phyloP scores from a whole-genome alignment of 106 monocot species.

The Acorus gramineus region DNA sequence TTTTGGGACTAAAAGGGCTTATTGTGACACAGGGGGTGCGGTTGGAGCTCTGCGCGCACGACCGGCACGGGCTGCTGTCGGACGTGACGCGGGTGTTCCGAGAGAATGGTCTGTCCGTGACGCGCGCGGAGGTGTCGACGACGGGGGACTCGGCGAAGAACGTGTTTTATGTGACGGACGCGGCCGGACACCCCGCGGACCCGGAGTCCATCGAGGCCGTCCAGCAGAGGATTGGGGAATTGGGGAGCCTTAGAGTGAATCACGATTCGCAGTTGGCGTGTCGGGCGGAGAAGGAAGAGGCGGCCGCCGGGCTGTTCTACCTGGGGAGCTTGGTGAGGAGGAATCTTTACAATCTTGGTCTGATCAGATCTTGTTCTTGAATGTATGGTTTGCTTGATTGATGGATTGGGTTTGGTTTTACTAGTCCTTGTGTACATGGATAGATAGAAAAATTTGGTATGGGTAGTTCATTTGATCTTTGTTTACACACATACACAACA shows the following conservation, averaged over 20 bases:
- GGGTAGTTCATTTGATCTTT: too few relatives aligned
- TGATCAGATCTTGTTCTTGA: constrained; percentile 32
- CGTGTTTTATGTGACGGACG: constrained; percentile 53
- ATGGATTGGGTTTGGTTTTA: too few relatives aligned
- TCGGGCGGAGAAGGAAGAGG: background rate
- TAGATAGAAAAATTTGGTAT: too few relatives aligned
- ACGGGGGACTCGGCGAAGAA: constrained; percentile 32
- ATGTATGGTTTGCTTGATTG: too few relatives aligned
- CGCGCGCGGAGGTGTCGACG: constrained; percentile 47
- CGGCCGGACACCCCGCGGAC: constrained; percentile 20
- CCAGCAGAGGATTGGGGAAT: constrained; percentile 14
- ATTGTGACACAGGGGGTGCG: constrained; percentile 20
- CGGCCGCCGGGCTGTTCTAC: constrained; percentile 19
- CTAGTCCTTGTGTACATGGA: too few relatives aligned
- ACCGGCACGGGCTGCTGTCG: constrained; percentile 26
- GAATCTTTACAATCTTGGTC: constrained; percentile 41
- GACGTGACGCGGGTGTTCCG: constrained; percentile 46
- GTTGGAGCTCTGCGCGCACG: constrained; percentile 31
- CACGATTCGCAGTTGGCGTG: constrained; percentile 12
- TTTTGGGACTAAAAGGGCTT: too few relatives aligned
- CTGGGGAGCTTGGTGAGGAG: constrained; percentile 34
- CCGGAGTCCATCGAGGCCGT: constrained; percentile 28
- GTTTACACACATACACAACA: too few relatives aligned
- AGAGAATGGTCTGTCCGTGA: constrained; percentile 48
- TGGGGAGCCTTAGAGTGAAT: constrained; percentile 16